phyloP scores from a whole-genome alignment of 257 asterid species.

The Solanum stenotomum region DNA sequence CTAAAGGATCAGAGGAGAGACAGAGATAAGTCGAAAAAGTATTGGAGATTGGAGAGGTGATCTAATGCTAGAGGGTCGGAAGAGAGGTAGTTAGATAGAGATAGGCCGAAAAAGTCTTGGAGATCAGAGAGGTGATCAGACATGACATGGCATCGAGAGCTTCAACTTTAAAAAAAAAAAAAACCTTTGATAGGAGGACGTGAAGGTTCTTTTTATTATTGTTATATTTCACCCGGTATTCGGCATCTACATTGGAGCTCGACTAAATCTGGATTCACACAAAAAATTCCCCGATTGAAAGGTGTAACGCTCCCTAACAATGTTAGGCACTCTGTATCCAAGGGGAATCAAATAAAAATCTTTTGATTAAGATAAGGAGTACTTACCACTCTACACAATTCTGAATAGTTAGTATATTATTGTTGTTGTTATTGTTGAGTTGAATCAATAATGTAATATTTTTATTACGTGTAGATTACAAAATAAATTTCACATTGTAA shows the following conservation, averaged over 20 bases:
- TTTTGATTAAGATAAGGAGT: too few species aligned
- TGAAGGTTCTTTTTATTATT: neutral
- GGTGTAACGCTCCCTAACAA: neutral
- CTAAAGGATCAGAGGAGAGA: neutral
- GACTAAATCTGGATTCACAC: too few species aligned
- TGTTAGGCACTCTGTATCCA: too few species aligned
- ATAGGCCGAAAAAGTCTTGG: neutral
- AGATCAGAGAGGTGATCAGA: neutral
- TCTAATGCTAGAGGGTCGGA: neutral
- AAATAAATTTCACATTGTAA: neutral
- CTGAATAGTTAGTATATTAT: neutral
- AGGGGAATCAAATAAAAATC: too few species aligned
- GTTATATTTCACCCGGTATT: too few species aligned
- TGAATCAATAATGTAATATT: neutral
- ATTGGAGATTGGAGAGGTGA: neutral
- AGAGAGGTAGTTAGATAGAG: neutral
- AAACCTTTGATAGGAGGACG: neutral
- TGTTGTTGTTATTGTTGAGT: too few species aligned
- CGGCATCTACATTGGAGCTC: too few species aligned
- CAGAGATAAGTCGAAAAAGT: neutral
- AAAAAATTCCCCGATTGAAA: too few species aligned
- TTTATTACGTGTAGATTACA: neutral
- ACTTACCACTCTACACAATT: accelerated
- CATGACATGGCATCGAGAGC: neutral
- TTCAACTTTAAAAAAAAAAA: neutral